Evolutionary conservation across 352 stramenopile genomes (phyloP).

Genomic region (Phytophthora idaei): DNA sequence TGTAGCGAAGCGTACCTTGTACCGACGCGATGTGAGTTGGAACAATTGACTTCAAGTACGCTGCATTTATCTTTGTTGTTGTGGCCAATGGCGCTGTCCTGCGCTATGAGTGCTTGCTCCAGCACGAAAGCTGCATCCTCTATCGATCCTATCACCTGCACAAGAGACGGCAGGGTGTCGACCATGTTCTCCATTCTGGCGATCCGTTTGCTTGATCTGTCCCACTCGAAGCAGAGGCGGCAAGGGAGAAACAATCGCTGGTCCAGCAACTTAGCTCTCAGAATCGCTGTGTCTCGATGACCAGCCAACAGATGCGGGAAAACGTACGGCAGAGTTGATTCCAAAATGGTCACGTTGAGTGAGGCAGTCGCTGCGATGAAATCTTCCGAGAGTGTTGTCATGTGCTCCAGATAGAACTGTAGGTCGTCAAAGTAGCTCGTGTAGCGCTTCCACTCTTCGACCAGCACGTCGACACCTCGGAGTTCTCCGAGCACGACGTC

Average conservation of each 20-base stretch:
- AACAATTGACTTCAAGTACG: neutral
- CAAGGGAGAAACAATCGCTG: constrained; percentile 20
- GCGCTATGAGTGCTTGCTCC: constrained; percentile 10
- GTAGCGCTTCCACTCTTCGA: constrained; percentile 36
- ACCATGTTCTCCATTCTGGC: constrained; percentile 18
- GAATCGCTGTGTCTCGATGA: neutral
- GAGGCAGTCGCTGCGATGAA: constrained; percentile 11
- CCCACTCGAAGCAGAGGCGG: constrained; percentile 26
- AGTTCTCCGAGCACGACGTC: constrained; percentile 29
- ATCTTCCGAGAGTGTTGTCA: constrained; percentile 17
- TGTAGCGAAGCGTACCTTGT: too few species aligned
- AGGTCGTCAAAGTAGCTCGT: constrained; percentile 37
- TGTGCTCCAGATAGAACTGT: constrained; percentile 33
- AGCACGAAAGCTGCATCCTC: constrained; percentile 19
- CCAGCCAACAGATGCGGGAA: constrained; percentile 10
- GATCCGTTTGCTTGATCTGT: constrained; percentile 14
- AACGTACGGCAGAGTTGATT: constrained; percentile 17
- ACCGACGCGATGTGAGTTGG: neutral
- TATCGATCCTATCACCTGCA: constrained; percentile 8
- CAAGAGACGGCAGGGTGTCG: constrained; percentile 21
- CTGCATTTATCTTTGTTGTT: neutral
- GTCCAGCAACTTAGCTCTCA: constrained; percentile 20
- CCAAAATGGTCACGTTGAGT: constrained; percentile 20
- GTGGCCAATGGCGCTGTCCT: constrained; percentile 6
- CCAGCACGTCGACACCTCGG: constrained; percentile 10